Evolutionary conservation across 768 basidiomycete species (phyloP), one percentile per base, ranked within the genome.

Genomic region (Pisolithus marmoratus): DNA sequence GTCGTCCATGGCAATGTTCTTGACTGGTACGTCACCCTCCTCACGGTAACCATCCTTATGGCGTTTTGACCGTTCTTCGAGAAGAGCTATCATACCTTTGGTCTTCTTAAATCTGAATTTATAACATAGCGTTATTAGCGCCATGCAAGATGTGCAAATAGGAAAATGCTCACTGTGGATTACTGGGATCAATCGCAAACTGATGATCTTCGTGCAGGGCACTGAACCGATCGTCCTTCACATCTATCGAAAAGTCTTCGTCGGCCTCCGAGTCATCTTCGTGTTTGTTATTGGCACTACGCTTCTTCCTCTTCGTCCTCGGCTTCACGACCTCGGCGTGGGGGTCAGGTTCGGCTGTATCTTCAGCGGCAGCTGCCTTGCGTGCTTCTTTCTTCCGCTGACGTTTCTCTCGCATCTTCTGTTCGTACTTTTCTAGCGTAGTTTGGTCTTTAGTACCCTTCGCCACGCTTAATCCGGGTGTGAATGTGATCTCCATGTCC

Each of bases 401-500:
- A 68, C 84, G 78, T 74, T 91, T 94, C 71, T 97, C 94, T 68
- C 79, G 85, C 78, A 87, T 82, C 71, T 94, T 94, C 56, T 87
- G 74, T 67, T 90, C 85, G 68, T 99, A 99, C 61, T 72, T 83
- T 63, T 94, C 92, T 31, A 98, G 69, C 2, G 92, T 90, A 5
- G 89, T 97, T 72, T 95, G 86, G n/a, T 90, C 80, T 48, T 76
- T 75, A 15, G 73, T 74, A 19, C 66, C 73, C 58, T 74, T 78
- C 55, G 68, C 64, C 46, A 74, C 80, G 52, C 75, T 83, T 37
- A 98, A 72, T 5, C 85, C 95, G 2, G 96, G 91, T 15, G 81
- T 84, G 67, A 99, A 98, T 0, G 95, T 97, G 62, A 99, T 87
- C 71, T 97, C 87, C 89, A 99, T 89, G 52, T 94, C 91, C 8